Evolutionary conservation across 2,329 filamentous ascomycete genomes (phyloP).

Genomic region (Cryphonectria radicalis): DNA sequence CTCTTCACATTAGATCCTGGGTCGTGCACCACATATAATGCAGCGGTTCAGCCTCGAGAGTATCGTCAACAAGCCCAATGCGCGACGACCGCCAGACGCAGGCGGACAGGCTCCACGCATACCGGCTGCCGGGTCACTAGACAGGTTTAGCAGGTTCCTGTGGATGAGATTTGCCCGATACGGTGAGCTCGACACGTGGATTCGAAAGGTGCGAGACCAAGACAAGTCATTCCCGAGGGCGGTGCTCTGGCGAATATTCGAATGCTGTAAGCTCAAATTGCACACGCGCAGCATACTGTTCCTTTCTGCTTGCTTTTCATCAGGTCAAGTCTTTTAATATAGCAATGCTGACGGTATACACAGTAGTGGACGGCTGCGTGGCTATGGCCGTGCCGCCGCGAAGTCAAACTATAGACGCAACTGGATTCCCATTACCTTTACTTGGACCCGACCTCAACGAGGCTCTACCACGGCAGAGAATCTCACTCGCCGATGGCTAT

Average conservation of each 20-base stretch:
- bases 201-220: not conserved
- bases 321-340: not conserved
- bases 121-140: not conserved
- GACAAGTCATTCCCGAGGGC: not conserved
- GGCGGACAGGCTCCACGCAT: not conserved
- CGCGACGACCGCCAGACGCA: not conserved
- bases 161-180: slow-evolving; percentile 10
- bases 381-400: slow-evolving; percentile 6
- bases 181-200: slow-evolving; percentile 17
- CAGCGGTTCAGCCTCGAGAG: not conserved
- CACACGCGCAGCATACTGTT: not conserved
- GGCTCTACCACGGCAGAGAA: not conserved
- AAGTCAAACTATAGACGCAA: not conserved
- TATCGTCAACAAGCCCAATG: slow-evolving; percentile 1
- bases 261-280: not conserved
- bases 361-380: not conserved
- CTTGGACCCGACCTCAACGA: slow-evolving; percentile 4
- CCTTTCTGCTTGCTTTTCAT: not conserved
- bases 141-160: not conserved
- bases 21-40: not conserved
- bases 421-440: too few species aligned
- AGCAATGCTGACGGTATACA: not conserved
- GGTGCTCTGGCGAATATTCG: not conserved
- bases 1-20: not conserved
- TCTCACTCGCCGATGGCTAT: not conserved